Base-by-base conservation (phyloP, 2,329 filamentous ascomycete genomes). In the Microcyclospora pomicola region DNA sequence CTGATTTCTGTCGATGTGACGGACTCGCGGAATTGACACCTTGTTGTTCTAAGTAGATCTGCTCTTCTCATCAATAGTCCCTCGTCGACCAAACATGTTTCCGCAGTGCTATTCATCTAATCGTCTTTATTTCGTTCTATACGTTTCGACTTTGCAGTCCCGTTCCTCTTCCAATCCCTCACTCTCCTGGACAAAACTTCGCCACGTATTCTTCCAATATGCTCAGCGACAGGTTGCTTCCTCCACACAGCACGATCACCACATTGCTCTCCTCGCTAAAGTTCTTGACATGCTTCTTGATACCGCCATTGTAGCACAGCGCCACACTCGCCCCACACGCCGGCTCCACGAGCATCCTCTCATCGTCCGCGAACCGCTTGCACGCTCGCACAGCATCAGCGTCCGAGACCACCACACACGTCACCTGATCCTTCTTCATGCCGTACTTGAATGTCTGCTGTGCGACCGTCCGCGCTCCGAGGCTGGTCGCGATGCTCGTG, bases 261-360 rank as follows among this genome's bases (percentile, higher is more conserved):
- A 95, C 72, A 24, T 24, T 24, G 19, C 19, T 24, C 46, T 82
- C 83, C 55, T 76, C 80, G 40, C 71, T 63, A 27, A 71, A 69
- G 27, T 79, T 73, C 0, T 86, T 62, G 9, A 75, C 48, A 2
- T 56, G 62, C 48, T 68, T 66, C 52, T 77, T 70, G 51, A 92
- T 54, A 31, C 71, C 59, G 0, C 72, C 75, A 31, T 72, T 73
- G 51, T 84, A 85, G 41, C 69, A 76, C 2, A 74, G 58, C 1
- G 80, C 83, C 10, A 93, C 61, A 37, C 80, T 81, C 5, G 88
- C 85, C 1, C 87, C 86, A 56, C 88, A 95, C 0, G 86, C 77
- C 28, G 80, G 67, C 64, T 96, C 88, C 2, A 94, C 83, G 40
- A 94, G 65, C 40, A 88, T 63, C 16, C 81, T 66, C 49, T 87